Evolutionary conservation across 208 protist genomes (phyloP), one percentile per base, ranked within the genome.

Genomic region (Crithidia bombi): DNA sequence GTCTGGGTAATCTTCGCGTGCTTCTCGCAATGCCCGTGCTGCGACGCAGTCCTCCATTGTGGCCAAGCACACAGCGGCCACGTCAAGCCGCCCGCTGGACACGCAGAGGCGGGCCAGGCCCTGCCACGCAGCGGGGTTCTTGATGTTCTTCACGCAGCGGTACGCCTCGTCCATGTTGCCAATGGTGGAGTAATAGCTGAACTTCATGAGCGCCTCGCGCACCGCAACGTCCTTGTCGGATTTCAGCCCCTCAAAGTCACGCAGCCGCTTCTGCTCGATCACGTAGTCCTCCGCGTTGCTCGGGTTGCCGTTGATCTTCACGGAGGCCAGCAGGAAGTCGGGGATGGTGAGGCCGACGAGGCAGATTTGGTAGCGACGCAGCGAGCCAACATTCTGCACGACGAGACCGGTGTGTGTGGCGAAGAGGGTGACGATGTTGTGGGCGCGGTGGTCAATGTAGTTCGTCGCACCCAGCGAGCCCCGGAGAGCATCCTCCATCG

Each of bases 101-200:
- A 99, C 96, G 76, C 97, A 98, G 95, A 98, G 96, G 19, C 88
- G 81, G 19, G 97, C 98, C 84, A 99, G 90, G 62, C 94, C 97
- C 61, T 97, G 85, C 97, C 98, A 99, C 25, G 98, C 93, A 5
- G 79, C 82, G 11, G 79, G 70, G 70, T 89, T 92, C 70, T 98
- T 96, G 76, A 99, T 98, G 33, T 81, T 91, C 79, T 98, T 98
- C 43, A 99, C 96, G 41, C 94, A 96, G 36, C 91, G 87, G 69
- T 98, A 98, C n/a, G 96, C 98, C 83, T 98, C 98, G 78, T 98
- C 98, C 96, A 99, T 98, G 79, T 98, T 97, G 43, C 96, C 97
- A 33, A 98, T 96, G 15, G 97, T 98, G 21, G 98, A 89, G 73
- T 98, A 95, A 82, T 98, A 99, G 69, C 90, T 96, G 75, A 99